phyloP scores from a whole-genome alignment of 2,329 filamentous ascomycete genomes.

The Capronia epimyces region DNA sequence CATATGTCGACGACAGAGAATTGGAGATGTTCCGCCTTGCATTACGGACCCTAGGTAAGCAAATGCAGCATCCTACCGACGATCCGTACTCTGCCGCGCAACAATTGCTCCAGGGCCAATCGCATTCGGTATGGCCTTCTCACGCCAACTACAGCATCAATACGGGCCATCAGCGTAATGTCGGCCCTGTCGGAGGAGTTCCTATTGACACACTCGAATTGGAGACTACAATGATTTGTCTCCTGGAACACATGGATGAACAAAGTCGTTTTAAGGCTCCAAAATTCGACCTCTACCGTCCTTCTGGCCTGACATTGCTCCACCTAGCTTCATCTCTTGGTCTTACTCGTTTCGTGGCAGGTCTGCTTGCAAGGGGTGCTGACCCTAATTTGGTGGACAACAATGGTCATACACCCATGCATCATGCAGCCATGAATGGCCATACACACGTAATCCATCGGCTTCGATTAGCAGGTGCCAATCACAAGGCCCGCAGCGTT shows the following conservation, averaged over 20 bases:
- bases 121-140: conserved; percentile 25
- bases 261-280: conserved; percentile 41
- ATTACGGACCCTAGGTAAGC: conserved; percentile 44
- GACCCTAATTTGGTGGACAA: conserved; percentile 69
- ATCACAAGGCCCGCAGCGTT: conserved; percentile 63
- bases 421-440: conserved; percentile 71
- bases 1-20: conserved; percentile 55
- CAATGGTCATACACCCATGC: conserved; percentile 74
- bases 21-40: conserved; percentile 44
- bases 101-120: conserved; percentile 35
- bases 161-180: conserved; percentile 43
- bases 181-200: conserved; percentile 40
- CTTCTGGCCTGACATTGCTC: conserved; percentile 73
- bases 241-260: conserved; percentile 69
- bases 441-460: conserved; percentile 70
- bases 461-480: conserved; percentile 66
- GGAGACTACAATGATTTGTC: conserved; percentile 64
- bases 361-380: conserved; percentile 70
- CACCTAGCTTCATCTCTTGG: conserved; percentile 73
- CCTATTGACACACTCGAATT: conserved; percentile 47
- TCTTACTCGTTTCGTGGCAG: conserved; percentile 68
- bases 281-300: conserved; percentile 58
- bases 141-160: conserved; percentile 37
- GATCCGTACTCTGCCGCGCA: conserved; percentile 46
- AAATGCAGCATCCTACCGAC: conserved; percentile 45